Evolutionary conservation across 495 filamentous ascomycete species (phyloP).

Genomic region (Penicillium cataractarum): DNA sequence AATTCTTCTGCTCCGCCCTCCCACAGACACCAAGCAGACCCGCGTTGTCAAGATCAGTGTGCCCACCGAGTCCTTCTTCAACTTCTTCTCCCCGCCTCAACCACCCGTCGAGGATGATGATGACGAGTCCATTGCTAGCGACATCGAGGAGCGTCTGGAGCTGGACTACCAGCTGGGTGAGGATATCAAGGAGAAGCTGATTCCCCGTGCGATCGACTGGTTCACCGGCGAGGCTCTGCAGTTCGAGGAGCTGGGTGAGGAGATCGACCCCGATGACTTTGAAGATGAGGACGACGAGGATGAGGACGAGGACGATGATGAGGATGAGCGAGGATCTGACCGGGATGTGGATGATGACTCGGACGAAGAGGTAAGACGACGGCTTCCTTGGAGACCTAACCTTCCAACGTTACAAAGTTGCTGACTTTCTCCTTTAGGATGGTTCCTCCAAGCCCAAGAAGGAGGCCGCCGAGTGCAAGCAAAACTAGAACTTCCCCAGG

Average conservation of each 20-base stretch:
- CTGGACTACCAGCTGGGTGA: constrained; percentile 99
- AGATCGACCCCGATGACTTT: constrained; percentile 79
- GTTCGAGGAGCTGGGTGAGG: constrained; percentile 91
- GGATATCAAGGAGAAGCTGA: constrained; percentile 99
- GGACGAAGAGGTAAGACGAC: constrained; percentile 82
- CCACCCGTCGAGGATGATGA: constrained; percentile 73
- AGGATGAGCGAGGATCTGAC: constrained; percentile 63
- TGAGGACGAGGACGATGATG: constrained; percentile 82
- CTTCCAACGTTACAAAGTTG: constrained; percentile 16
- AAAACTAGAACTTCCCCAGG: constrained; percentile 67
- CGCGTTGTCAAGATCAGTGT: constrained; percentile 98
- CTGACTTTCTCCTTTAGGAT: constrained; percentile 64
- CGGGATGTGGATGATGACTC: constrained; percentile 69
- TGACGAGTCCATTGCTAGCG: constrained; percentile 76
- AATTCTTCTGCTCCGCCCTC: constrained; percentile 22
- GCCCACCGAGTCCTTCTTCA: constrained; percentile 99
- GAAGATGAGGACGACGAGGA: constrained; percentile 94
- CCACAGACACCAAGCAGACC: constrained; percentile 93
- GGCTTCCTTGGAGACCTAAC: not conserved
- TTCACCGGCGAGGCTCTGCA: constrained; percentile 98
- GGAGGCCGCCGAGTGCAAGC: constrained; percentile 99
- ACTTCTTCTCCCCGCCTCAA: constrained; percentile 97
- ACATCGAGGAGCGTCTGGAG: constrained; percentile 97
- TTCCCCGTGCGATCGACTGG: constrained; percentile 98
- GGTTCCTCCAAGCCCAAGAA: constrained; percentile 96